Percentiles rank a stretch among this genome's conserved stretches.
phyloP scores from a whole-genome alignment of 192 early-diverging fungal genomes.

The Coemansia sp. region DNA sequence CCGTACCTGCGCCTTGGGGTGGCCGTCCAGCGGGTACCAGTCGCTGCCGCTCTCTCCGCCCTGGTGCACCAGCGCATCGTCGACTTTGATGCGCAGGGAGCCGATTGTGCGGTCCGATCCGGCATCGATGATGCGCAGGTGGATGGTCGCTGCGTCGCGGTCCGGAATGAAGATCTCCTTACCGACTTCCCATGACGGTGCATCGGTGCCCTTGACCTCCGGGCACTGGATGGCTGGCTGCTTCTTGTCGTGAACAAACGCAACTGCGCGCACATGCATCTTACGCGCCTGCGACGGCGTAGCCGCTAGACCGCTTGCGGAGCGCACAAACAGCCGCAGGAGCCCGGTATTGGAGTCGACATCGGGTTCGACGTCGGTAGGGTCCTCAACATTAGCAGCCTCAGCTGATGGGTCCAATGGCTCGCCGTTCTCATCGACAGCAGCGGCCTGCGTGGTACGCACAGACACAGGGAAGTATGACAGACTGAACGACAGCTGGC shows the following conservation, averaged over 20 bases:
- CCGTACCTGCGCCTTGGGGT: constrained; percentile 57
- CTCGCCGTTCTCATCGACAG: constrained; percentile 41
- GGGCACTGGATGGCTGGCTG: constrained; percentile 58
- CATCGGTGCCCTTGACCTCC: constrained; percentile 68
- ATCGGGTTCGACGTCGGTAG: constrained; percentile 46
- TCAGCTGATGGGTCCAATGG: constrained; percentile 46
- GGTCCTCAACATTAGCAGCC: constrained; percentile 42
- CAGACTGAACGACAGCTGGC: constrained; percentile 48
- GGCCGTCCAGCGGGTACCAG: constrained; percentile 65
- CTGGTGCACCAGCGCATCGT: constrained; percentile 51
- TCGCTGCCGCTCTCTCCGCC: constrained; percentile 54
- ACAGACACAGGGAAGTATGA: constrained; percentile 48
- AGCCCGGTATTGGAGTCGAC: constrained; percentile 69
- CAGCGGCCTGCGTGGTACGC: constrained; percentile 40
- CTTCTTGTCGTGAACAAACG: constrained; percentile 62
- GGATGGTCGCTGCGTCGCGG: constrained; percentile 59
- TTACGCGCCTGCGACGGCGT: constrained; percentile 47
- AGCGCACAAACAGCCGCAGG: constrained; percentile 65
- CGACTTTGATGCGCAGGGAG: constrained; percentile 37
- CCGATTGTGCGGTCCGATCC: constrained; percentile 32
- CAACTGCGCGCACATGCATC: constrained; percentile 58
- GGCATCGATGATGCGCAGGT: constrained; percentile 62
- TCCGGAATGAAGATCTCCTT: constrained; percentile 74
- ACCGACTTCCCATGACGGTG: constrained; percentile 77
- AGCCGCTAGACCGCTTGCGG: constrained; percentile 65